Evolutionary conservation across 176 grass and related monocot genomes (phyloP).

Genomic region (bread wheat (Triticum aestivum)): IWGSC_CS_RefSeq_v2.1 NC_057796.1:102969237-102969736

Average conservation of each 20-base stretch:
- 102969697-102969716: too few species aligned
- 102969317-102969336: neutral
- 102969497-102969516: neutral
- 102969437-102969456: neutral
- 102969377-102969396: neutral
- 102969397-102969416: neutral
- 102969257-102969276: neutral
- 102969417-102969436: neutral
- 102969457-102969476: neutral
- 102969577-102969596: too few species aligned
- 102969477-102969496: neutral
- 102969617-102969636: too few species aligned
- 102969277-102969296: neutral
- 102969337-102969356: neutral
- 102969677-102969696: too few species aligned
- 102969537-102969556: too few species aligned
- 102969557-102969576: too few species aligned
- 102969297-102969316: neutral
- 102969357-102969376: neutral
- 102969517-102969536: too few species aligned
- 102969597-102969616: too few species aligned
- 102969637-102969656: too few species aligned
- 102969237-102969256: neutral
- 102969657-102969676: too few species aligned
- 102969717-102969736: too few species aligned